Percentiles rank a stretch among this genome's conserved stretches.
These are phyloP conservation scores for Opeltia flavorubescens DNA, from an alignment of 495 filamentous ascomycete species.

Conservation along the genomic window DNA sequence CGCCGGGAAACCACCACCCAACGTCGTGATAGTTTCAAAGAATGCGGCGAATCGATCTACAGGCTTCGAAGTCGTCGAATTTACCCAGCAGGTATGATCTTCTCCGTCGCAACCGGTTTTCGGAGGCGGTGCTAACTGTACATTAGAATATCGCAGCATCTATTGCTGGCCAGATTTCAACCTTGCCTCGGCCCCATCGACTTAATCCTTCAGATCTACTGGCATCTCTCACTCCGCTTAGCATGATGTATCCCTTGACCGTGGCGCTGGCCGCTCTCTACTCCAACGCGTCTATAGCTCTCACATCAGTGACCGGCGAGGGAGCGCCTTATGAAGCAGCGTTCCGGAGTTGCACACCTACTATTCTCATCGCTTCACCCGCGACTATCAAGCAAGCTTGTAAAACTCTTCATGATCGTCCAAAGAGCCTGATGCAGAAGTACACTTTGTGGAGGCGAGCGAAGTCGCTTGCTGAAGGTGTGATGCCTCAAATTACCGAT, in stretches of 20 bases:
- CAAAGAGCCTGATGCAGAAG: slow-evolving; percentile 37
- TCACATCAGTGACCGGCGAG: slow-evolving; percentile 71
- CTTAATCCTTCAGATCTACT: slow-evolving; percentile 65
- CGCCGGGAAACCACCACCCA: slow-evolving; percentile 10
- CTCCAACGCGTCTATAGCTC: slow-evolving; percentile 69
- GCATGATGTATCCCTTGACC: slow-evolving; percentile 61
- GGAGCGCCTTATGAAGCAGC: slow-evolving; percentile 57
- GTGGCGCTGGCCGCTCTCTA: slow-evolving; percentile 72
- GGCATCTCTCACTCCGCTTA: slow-evolving; percentile 74
- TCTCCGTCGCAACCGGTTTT: neutral
- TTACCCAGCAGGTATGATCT: slow-evolving; percentile 44
- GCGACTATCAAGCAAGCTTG: slow-evolving; percentile 56
- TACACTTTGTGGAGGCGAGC: slow-evolving; percentile 57
- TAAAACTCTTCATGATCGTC: slow-evolving; percentile 30
- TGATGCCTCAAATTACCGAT: slow-evolving; percentile 38
- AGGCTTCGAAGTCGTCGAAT: slow-evolving; percentile 57
- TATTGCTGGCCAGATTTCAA: slow-evolving; percentile 59
- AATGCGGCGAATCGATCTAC: slow-evolving; percentile 12
- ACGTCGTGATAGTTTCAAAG: slow-evolving; percentile 15
- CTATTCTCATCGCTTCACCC: slow-evolving; percentile 68
- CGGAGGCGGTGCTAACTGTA: slow-evolving; percentile 6
- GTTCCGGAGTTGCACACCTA: slow-evolving; percentile 60
- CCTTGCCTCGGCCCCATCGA: slow-evolving; percentile 58
- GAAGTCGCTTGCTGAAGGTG: slow-evolving; percentile 52
- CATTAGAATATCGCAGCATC: slow-evolving; percentile 62